phyloP scores from a whole-genome alignment of 2,329 filamentous ascomycete genomes.

The Xylaria polymorpha region DNA sequence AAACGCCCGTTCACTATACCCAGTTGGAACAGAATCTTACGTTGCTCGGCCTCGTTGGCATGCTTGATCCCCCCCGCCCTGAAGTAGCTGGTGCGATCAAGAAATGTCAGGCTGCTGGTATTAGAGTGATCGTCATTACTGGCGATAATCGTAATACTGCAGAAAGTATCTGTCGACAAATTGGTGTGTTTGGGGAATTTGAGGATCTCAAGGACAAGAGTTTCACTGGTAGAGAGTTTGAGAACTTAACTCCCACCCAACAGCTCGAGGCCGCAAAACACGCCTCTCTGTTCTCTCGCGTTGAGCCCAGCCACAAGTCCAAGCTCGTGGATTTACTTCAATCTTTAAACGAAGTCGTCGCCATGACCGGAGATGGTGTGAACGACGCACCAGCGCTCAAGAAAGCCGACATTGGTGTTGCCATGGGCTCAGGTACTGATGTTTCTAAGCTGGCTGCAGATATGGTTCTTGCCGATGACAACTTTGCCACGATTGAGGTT shows the following conservation, averaged over 20 bases:
- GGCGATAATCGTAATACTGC: slow-evolving; percentile 98
- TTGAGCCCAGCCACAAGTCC: slow-evolving; percentile 97
- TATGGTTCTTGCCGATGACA: slow-evolving; percentile 98
- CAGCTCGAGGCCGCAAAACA: slow-evolving; percentile 85
- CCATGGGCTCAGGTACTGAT: slow-evolving; percentile 98
- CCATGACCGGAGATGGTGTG: slow-evolving; percentile 99
- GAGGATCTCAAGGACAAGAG: slow-evolving; percentile 93
- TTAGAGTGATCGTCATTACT: slow-evolving; percentile 97
- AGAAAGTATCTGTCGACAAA: slow-evolving; percentile 96
- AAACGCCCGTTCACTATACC: slow-evolving; percentile 84
- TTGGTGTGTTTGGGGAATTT: slow-evolving; percentile 85
- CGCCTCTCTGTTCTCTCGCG: slow-evolving; percentile 93
- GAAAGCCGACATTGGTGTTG: slow-evolving; percentile 98
- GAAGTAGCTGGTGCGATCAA: slow-evolving; percentile 88
- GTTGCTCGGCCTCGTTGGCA: slow-evolving; percentile 90
- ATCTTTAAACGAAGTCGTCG: slow-evolving; percentile 91
- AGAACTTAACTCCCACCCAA: slow-evolving; percentile 80
- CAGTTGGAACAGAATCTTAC: slow-evolving; percentile 95
- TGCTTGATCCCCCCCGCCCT: slow-evolving; percentile 95
- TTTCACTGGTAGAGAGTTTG: slow-evolving; percentile 94
- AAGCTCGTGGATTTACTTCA: slow-evolving; percentile 97
- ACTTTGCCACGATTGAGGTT: slow-evolving; percentile 96
- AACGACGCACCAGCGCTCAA: slow-evolving; percentile 98
- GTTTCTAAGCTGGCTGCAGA: slow-evolving; percentile 96
- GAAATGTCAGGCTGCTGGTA: slow-evolving; percentile 92